Evolutionary conservation across 352 stramenopile species (phyloP).

Genomic region (Blastocystis sp.): DNA sequence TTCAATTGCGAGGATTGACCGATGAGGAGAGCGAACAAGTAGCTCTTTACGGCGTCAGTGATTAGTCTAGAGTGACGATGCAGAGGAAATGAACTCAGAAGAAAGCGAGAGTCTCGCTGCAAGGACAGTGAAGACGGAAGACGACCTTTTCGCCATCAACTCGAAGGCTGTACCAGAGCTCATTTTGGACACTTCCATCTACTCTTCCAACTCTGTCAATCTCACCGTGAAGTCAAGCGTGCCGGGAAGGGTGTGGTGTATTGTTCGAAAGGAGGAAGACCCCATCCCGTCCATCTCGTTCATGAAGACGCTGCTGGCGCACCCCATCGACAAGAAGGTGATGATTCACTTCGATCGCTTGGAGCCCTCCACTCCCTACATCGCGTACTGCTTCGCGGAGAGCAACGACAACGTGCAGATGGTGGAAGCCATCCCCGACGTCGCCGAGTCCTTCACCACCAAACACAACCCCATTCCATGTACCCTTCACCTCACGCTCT

Average conservation of each 20-base stretch:
- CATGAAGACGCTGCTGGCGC: background rate
- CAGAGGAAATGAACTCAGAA: too few relatives aligned
- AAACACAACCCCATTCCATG: background rate
- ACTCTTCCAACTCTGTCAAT: too few relatives aligned
- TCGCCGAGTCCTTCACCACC: background rate
- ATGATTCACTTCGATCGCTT: background rate
- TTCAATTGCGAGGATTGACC: too few relatives aligned
- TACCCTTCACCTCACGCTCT: background rate
- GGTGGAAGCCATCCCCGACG: background rate
- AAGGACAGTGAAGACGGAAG: too few relatives aligned
- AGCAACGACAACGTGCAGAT: background rate
- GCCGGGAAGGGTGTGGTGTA: background rate
- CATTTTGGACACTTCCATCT: too few relatives aligned
- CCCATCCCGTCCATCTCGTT: background rate
- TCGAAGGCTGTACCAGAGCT: too few relatives aligned
- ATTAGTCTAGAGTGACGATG: too few relatives aligned
- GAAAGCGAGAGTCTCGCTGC: too few relatives aligned
- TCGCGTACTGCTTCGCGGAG: constrained; percentile 13
- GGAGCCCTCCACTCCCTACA: background rate
- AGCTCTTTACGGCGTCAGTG: too few relatives aligned
- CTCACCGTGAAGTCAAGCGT: background rate
- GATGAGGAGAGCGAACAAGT: too few relatives aligned
- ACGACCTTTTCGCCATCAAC: too few relatives aligned
- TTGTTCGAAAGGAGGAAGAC: background rate
- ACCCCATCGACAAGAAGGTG: background rate